Conservation (phyloP, 306 rosid species). For the Alnus rubra region DNA sequence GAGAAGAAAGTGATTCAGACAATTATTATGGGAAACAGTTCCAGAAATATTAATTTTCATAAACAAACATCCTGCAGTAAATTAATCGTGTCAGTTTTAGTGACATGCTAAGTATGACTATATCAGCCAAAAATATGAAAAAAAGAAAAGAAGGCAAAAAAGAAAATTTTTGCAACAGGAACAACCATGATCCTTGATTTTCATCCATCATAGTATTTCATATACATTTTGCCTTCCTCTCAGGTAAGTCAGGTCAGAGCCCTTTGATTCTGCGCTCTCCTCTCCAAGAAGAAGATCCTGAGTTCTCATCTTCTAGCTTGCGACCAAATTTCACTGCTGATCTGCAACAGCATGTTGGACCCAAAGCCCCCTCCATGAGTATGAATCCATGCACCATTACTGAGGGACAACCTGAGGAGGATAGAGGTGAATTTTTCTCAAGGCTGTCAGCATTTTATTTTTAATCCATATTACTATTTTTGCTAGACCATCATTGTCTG, state of each 20-base stretch:
- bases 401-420: conserved; percentile 15
- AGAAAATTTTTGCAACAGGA: not conserved
- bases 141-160: too few relatives aligned
- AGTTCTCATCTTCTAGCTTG: conserved; percentile 25
- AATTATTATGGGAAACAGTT: not conserved
- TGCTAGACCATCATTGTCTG: not conserved
- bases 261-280: conserved; percentile 31
- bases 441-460: conserved; percentile 14
- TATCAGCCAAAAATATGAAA: too few relatives aligned
- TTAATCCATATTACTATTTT: not conserved
- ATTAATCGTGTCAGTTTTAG: not conserved
- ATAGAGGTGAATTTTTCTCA: conserved; percentile 29
- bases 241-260: conserved; percentile 46
- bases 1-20: not conserved
- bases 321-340: conserved; percentile 32
- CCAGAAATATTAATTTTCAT: not conserved
- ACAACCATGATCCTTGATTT: conserved; percentile 6
- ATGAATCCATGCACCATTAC: conserved; percentile 9
- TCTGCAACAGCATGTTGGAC: conserved; percentile 30
- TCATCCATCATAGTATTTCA: conserved; percentile 11
- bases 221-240: not conserved
- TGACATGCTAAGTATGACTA: not conserved
- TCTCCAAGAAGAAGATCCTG: conserved; percentile 20
- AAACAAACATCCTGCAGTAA: not conserved
- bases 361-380: conserved; percentile 10